Conservation (phyloP, 352 stramenopile species). For the Pythium myriotylum region DNA sequence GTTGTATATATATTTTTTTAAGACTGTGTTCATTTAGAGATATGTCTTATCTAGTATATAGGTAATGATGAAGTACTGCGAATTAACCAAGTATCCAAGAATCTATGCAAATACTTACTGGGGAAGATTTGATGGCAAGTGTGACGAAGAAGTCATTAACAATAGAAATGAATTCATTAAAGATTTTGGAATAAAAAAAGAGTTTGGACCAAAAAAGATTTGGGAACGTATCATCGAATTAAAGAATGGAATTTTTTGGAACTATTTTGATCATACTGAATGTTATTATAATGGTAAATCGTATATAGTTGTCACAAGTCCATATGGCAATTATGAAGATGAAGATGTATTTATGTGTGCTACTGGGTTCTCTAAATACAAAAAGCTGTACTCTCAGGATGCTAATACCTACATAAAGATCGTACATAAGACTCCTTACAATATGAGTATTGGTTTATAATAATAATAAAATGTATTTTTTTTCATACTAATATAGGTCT, state of each 20-base stretch:
- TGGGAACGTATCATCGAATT: not conserved
- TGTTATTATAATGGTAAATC: slow-evolving; percentile 18
- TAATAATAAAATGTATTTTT: slow-evolving; percentile 14
- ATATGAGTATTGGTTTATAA: slow-evolving; percentile 12
- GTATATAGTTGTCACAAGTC: slow-evolving; percentile 13
- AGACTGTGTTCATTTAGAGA: slow-evolving; percentile 19
- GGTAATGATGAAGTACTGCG: slow-evolving; percentile 6
- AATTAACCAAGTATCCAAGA: slow-evolving; percentile 6
- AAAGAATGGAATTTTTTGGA: not conserved
- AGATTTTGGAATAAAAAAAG: slow-evolving; percentile 5
- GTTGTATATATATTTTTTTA: slow-evolving; percentile 16
- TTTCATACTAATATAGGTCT: slow-evolving; percentile 16
- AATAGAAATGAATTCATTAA: slow-evolving; percentile 13
- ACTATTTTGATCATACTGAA: slow-evolving; percentile 12
- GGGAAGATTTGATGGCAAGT: slow-evolving; percentile 9
- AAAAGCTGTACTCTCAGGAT: slow-evolving; percentile 9
- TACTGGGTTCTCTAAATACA: slow-evolving; percentile 15
- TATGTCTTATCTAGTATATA: slow-evolving; percentile 12
- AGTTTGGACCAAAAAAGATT: slow-evolving; percentile 1
- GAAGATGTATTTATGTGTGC: slow-evolving; percentile 12
- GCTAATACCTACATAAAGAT: slow-evolving; percentile 15
- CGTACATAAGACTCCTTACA: slow-evolving; percentile 10
- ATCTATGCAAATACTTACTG: slow-evolving; percentile 11
- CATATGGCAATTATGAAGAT: slow-evolving; percentile 6
- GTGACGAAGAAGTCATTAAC: slow-evolving; percentile 11